Evolutionary conservation across 2,329 filamentous ascomycete genomes (phyloP).

Genomic region (Lasiodiplodia sp.): DNA sequence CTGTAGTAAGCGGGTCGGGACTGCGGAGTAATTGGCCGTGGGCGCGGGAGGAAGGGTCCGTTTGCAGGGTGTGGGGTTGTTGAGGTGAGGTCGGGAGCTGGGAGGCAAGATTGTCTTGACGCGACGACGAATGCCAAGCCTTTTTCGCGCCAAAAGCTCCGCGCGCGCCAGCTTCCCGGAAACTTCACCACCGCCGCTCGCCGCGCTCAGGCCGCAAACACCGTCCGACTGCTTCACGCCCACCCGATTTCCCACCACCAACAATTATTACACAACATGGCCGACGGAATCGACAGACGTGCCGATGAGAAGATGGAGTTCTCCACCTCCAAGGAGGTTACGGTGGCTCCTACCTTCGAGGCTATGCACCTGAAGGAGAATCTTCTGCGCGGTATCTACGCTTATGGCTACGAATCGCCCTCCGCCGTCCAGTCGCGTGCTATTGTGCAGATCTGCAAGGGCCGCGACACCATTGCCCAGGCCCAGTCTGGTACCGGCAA

Average conservation of each 20-base stretch:
- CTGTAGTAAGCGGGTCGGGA: not conserved
- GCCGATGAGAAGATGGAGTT: conserved; percentile 98
- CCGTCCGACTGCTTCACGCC: not conserved
- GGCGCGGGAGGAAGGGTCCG: not conserved
- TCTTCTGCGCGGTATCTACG: conserved; percentile 94
- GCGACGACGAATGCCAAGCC: conserved; percentile 22
- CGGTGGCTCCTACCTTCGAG: conserved; percentile 78
- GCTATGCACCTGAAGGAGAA: conserved; percentile 96
- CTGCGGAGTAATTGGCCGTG: not conserved
- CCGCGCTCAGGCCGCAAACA: conserved; percentile 27
- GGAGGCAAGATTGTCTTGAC: conserved; percentile 13
- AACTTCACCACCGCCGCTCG: conserved; percentile 26
- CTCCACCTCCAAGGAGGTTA: conserved; percentile 96
- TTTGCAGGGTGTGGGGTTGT: not conserved
- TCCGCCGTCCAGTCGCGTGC: conserved; percentile 97
- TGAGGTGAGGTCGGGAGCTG: not conserved
- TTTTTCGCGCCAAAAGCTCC: conserved; percentile 14
- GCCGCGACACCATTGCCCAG: conserved; percentile 97
- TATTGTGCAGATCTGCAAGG: conserved; percentile 99
- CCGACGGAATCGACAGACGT: conserved; percentile 90
- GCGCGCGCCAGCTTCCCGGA: conserved; percentile 25
- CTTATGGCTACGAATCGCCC: conserved; percentile 97
- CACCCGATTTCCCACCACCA: not conserved
- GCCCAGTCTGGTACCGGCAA: conserved; percentile 97
- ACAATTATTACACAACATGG: conserved; percentile 68